These are phyloP conservation scores for Colletotrichum eleusines DNA, from an alignment of 2,329 filamentous ascomycete species.

Conservation along the genomic window DNA sequence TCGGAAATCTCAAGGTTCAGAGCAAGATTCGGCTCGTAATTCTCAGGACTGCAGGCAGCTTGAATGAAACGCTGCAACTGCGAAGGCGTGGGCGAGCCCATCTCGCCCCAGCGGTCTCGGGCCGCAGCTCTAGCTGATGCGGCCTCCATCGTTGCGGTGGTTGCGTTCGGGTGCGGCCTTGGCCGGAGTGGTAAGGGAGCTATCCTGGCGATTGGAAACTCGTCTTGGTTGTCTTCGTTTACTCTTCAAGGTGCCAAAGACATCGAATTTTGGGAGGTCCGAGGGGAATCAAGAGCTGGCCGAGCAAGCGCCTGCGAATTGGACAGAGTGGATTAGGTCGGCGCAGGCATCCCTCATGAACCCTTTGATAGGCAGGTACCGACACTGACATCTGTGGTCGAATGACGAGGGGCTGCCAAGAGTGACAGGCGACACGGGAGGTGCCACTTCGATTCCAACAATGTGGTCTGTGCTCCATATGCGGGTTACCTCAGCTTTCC, in stretches of 20 bases:
- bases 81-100: constrained; percentile 81
- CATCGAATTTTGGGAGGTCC: constrained; percentile 17
- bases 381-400: constrained; percentile 32
- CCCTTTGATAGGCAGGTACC: constrained; percentile 31
- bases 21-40: constrained; percentile 97
- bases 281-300: constrained; percentile 26
- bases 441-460: constrained; percentile 32
- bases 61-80: constrained; percentile 96
- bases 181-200: constrained; percentile 35
- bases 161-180: constrained; percentile 22
- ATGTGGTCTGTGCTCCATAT: constrained; percentile 28
- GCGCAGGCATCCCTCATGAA: constrained; percentile 41
- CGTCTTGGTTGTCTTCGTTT: constrained; percentile 20
- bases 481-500: constrained; percentile 17
- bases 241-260: constrained; percentile 7
- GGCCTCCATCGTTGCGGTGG: constrained; percentile 79
- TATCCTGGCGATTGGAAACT: constrained; percentile 40
- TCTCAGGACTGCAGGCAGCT: constrained; percentile 95
- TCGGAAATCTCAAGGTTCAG: constrained; percentile 97
- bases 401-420: constrained; percentile 39
- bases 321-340: constrained; percentile 40
- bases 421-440: constrained; percentile 33
- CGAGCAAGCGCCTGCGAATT: constrained; percentile 36
- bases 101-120: constrained; percentile 91
- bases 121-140: constrained; percentile 95